phyloP scores from a whole-genome alignment of 352 stramenopile genomes.

The Discostella stelligera region DNA sequence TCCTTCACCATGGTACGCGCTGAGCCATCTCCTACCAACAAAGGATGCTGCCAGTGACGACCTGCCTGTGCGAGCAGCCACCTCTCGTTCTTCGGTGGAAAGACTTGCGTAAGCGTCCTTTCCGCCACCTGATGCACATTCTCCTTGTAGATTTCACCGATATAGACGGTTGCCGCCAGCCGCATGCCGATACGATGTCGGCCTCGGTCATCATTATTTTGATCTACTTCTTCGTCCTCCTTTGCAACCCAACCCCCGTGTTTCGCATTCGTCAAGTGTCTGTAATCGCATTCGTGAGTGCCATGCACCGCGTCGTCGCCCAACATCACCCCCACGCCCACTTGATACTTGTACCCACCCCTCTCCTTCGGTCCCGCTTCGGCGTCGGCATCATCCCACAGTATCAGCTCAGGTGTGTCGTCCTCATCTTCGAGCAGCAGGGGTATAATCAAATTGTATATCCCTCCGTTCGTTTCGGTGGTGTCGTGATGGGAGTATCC shows the following conservation, averaged over 20 bases:
- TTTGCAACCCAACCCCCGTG: constrained; percentile 8
- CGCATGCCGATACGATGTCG: constrained; percentile 42
- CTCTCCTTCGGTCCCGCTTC: not conserved
- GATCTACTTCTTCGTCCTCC: not conserved
- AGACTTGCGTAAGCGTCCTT: constrained; percentile 51
- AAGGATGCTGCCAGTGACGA: constrained; percentile 50
- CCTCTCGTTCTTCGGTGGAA: constrained; percentile 43
- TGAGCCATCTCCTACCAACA: not conserved
- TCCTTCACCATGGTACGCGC: constrained; percentile 6
- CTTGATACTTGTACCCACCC: constrained; percentile 44
- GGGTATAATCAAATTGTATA: constrained; percentile 63
- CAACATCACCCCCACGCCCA: constrained; percentile 46
- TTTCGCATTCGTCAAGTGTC: not conserved
- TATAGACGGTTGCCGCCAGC: constrained; percentile 61
- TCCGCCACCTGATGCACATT: constrained; percentile 47
- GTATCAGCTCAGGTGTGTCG: constrained; percentile 37
- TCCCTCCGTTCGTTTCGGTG: constrained; percentile 21
- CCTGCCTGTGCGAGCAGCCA: constrained; percentile 45
- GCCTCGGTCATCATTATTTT: not conserved
- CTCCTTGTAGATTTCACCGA: constrained; percentile 53
- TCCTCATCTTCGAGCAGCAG: constrained; percentile 48
- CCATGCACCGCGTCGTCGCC: constrained; percentile 52
- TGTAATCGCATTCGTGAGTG: constrained; percentile 51
- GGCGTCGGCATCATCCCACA: constrained; percentile 14
- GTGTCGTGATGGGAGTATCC: constrained; percentile 43